Evolutionary conservation across 306 rosid species (phyloP).

Genomic region (Lagenaria siceraria): DNA sequence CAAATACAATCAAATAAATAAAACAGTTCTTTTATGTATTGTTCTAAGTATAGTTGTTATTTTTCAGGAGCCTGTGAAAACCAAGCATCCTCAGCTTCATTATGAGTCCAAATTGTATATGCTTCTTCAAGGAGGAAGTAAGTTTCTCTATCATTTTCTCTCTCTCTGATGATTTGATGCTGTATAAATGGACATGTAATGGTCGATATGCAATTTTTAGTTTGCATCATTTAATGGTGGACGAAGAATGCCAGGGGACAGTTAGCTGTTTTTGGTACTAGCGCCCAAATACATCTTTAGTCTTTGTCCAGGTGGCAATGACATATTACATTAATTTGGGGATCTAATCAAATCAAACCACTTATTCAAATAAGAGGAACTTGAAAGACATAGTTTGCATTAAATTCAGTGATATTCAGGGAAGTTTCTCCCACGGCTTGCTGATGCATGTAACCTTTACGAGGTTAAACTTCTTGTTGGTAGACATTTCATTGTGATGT

Average conservation of each 20-base stretch:
- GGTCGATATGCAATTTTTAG: neutral
- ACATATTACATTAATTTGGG: neutral
- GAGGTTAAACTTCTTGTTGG: neutral
- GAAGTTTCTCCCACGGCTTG: neutral
- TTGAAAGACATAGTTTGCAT: neutral
- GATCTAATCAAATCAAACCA: neutral
- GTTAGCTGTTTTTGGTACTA: neutral
- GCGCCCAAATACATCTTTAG: neutral
- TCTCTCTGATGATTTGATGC: neutral
- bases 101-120: constrained; percentile 95
- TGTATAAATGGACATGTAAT: neutral
- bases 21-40: neutral
- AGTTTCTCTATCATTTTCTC: constrained; percentile 15
- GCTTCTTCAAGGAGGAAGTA: constrained; percentile 99
- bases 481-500: neutral
- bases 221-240: neutral
- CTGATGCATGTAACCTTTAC: neutral
- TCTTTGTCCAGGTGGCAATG: neutral
- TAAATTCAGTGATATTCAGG: neutral
- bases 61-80: constrained; percentile 81
- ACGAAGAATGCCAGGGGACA: neutral
- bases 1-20: neutral
- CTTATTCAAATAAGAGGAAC: neutral
- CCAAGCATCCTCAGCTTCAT: constrained; percentile 98
- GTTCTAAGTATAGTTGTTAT: neutral